These are phyloP conservation scores for Avena insularis DNA, from an alignment of 176 grass and related monocot species.

Conservation along the genomic window DNA sequence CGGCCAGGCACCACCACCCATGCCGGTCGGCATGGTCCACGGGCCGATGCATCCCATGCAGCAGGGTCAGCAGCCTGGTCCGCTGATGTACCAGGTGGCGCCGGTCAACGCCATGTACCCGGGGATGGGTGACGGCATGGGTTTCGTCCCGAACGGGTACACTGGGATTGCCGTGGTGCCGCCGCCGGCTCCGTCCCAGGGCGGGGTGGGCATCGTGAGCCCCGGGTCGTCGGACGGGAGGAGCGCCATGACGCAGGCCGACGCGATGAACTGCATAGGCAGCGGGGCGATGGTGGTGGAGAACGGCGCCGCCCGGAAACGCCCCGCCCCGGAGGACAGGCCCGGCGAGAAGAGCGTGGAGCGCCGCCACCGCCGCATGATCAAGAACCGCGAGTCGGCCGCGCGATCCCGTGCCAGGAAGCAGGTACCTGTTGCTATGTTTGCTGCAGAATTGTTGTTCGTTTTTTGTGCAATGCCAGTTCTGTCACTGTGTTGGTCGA, in stretches of 20 bases:
- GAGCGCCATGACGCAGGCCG: slow-evolving; percentile 56
- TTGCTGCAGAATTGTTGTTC: not conserved
- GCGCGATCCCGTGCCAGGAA: slow-evolving; percentile 87
- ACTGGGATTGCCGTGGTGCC: slow-evolving; percentile 34
- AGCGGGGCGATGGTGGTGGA: slow-evolving; percentile 27
- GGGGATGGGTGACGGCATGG: slow-evolving; percentile 53
- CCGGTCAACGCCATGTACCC: slow-evolving; percentile 39
- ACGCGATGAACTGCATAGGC: slow-evolving; percentile 49
- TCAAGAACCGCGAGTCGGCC: slow-evolving; percentile 93
- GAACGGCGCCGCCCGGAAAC: slow-evolving; percentile 47
- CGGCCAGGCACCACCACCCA: slow-evolving; percentile 32
- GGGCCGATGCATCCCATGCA: slow-evolving; percentile 41
- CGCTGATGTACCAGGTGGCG: slow-evolving; percentile 46
- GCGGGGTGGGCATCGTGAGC: slow-evolving; percentile 38
- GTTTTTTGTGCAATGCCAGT: not conserved
- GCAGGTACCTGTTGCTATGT: slow-evolving; percentile 49
- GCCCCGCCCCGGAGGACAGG: slow-evolving; percentile 40
- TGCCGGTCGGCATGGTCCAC: slow-evolving; percentile 44
- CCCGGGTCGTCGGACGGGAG: slow-evolving; percentile 62
- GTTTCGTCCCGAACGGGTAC: slow-evolving; percentile 52
- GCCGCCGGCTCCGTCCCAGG: slow-evolving; percentile 36
- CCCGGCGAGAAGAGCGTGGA: slow-evolving; percentile 71
- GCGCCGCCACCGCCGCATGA: slow-evolving; percentile 88
- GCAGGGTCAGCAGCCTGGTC: slow-evolving; percentile 31
- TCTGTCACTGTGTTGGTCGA: not conserved